These are phyloP conservation scores for Nakazawaea populi DNA, from an alignment of 805 yeast genomes.

Conservation along the genomic window DNA sequence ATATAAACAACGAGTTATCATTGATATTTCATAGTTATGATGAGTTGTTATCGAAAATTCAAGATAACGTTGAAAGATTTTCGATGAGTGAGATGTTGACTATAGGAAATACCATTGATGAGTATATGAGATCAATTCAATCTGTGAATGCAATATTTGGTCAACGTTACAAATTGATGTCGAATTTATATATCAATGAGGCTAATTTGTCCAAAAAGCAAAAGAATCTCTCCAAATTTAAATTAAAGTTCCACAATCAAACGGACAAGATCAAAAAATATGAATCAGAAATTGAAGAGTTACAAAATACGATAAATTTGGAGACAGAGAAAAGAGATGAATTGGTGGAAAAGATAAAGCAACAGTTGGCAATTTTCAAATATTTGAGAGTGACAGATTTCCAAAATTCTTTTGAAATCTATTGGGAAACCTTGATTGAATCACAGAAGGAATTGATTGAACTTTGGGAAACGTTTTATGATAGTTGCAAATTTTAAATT, in stretches of 20 bases:
- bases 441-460: constrained; percentile 89
- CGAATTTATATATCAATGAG: constrained; percentile 38
- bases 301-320: constrained; percentile 45
- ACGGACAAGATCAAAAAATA: constrained; percentile 56
- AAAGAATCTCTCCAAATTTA: constrained; percentile 36
- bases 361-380: constrained; percentile 67
- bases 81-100: constrained; percentile 83
- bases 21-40: constrained; percentile 67
- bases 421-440: constrained; percentile 85
- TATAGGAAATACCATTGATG: constrained; percentile 82
- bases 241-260: constrained; percentile 39
- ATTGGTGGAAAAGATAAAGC: constrained; percentile 59
- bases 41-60: constrained; percentile 62
- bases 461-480: constrained; percentile 85
- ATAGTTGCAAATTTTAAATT: constrained; percentile 30
- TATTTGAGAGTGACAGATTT: constrained; percentile 75
- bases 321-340: constrained; percentile 58
- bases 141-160: constrained; percentile 70
- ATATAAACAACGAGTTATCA: constrained; percentile 61
- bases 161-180: constrained; percentile 58
- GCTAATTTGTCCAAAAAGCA: constrained; percentile 39
- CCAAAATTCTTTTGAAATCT: constrained; percentile 84
- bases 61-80: constrained; percentile 70
- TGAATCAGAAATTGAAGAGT: constrained; percentile 51
- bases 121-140: constrained; percentile 71